Conservation (phyloP, 2,329 filamentous ascomycete genomes). For the Fusarium setosum region DNA sequence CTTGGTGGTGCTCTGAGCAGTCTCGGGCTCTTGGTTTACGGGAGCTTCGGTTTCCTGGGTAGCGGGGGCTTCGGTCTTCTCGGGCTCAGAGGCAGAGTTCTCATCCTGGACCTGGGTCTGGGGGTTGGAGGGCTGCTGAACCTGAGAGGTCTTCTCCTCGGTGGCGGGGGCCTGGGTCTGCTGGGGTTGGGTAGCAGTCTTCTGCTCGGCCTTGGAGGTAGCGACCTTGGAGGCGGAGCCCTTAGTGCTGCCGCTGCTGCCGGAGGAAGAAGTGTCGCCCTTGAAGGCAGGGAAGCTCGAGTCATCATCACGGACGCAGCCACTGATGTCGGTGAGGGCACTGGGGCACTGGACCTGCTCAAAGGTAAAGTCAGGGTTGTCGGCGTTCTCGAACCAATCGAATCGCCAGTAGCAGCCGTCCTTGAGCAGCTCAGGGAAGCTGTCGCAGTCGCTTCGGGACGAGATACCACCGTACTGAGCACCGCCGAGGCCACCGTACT, state of each 20-base stretch:
- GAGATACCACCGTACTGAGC: slow-evolving; percentile 68
- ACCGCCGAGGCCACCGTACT: slow-evolving; percentile 62
- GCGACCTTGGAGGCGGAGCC: slow-evolving; percentile 11
- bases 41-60: slow-evolving; percentile 7
- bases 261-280: slow-evolving; percentile 20
- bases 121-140: slow-evolving; percentile 5
- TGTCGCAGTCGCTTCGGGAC: slow-evolving; percentile 61
- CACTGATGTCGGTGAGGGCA: slow-evolving; percentile 55
- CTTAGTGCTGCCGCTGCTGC: slow-evolving; percentile 3
- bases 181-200: slow-evolving; percentile 7
- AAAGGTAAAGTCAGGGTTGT: slow-evolving; percentile 68
- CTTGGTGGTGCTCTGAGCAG: slow-evolving; percentile 5
- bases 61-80: slow-evolving; percentile 6
- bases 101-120: slow-evolving; percentile 1
- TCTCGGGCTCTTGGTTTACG: slow-evolving; percentile 9
- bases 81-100: slow-evolving; percentile 1
- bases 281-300: slow-evolving; percentile 41
- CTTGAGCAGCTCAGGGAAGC: slow-evolving; percentile 65
- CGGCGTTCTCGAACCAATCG: slow-evolving; percentile 70
- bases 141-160: slow-evolving; percentile 20
- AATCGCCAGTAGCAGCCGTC: slow-evolving; percentile 72
- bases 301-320: slow-evolving; percentile 49
- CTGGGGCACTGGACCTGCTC: slow-evolving; percentile 66
- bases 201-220: neutral
- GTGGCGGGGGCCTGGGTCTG: slow-evolving; percentile 19